phyloP scores from a whole-genome alignment of 2,329 filamentous ascomycete genomes.

The Amauroascus niger region DNA sequence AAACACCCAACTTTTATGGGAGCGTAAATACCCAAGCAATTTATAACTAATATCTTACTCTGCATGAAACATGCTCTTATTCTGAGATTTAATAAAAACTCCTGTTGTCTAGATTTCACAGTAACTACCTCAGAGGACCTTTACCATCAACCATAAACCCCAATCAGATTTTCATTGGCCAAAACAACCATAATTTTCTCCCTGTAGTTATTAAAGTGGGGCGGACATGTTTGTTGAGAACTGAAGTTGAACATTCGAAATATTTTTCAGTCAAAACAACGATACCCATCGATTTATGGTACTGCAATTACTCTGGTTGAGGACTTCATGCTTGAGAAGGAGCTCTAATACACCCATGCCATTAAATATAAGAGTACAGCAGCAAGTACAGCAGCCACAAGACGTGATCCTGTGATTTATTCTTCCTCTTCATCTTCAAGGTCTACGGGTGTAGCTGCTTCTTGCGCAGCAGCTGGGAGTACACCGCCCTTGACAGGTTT shows the following conservation, averaged over 20 bases:
- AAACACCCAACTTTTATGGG: neutral
- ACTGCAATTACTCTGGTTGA: no score
- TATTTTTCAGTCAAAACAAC: neutral
- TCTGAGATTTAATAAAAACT: neutral
- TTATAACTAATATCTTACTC: neutral
- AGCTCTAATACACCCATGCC: neutral
- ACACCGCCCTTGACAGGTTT: neutral
- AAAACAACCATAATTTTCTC: conserved; percentile 9
- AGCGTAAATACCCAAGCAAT: neutral
- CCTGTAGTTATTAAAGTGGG: neutral
- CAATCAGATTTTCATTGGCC: conserved; percentile 13
- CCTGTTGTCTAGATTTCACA: neutral
- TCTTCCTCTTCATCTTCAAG: conserved; percentile 26
- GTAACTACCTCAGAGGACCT: neutral
- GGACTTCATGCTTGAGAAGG: neutral
- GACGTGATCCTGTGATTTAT: no score
- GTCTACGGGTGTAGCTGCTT: conserved; percentile 29
- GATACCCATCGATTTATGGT: neutral
- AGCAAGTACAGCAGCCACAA: neutral
- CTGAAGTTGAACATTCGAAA: neutral
- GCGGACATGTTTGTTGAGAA: neutral
- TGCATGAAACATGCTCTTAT: no score
- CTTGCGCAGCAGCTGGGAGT: conserved; percentile 6
- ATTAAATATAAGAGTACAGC: conserved; percentile 15
- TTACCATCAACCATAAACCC: neutral